phyloP scores from a whole-genome alignment of 495 filamentous ascomycete species.

The Trichocladium antarcticum region DNA sequence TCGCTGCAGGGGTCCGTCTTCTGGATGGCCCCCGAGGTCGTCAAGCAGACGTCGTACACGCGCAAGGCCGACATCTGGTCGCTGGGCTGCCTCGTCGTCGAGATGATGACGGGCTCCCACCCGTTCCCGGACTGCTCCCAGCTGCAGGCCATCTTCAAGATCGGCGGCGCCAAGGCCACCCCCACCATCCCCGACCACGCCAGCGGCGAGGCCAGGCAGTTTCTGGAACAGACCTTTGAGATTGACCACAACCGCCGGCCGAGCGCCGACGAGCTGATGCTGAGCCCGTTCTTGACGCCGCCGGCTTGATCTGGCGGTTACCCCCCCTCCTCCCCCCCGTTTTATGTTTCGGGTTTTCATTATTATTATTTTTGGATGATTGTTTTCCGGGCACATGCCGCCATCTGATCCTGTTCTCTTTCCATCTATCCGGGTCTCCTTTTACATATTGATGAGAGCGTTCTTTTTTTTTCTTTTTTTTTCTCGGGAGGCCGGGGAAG shows the following conservation, averaged over 20 bases:
- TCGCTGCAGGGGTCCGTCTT: constrained; percentile 96
- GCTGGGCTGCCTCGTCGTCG: constrained; percentile 88
- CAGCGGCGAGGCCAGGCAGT: constrained; percentile 72
- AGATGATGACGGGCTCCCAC: constrained; percentile 97
- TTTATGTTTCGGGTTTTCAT: neutral
- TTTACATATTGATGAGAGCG: too few species aligned
- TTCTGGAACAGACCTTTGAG: constrained; percentile 85
- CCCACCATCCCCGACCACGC: constrained; percentile 84
- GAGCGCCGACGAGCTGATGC: constrained; percentile 78
- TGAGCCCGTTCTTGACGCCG: constrained; percentile 67
- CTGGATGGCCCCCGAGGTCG: constrained; percentile 99
- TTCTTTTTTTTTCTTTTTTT: neutral
- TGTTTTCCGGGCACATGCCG: neutral
- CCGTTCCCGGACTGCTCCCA: constrained; percentile 97
- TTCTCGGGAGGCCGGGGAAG: too few species aligned
- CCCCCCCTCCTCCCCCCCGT: too few species aligned
- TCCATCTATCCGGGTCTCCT: too few species aligned
- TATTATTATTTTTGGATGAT: too few species aligned
- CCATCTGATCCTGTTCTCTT: neutral
- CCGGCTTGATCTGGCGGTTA: constrained; percentile 2
- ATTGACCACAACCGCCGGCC: constrained; percentile 86
- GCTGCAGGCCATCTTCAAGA: constrained; percentile 97
- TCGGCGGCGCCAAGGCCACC: constrained; percentile 74
- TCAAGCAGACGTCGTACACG: constrained; percentile 93
- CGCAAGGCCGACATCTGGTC: constrained; percentile 99